Conservation (phyloP, 1,139 yeast genomes). For the Nakaseomyces nivariensis region DNA sequence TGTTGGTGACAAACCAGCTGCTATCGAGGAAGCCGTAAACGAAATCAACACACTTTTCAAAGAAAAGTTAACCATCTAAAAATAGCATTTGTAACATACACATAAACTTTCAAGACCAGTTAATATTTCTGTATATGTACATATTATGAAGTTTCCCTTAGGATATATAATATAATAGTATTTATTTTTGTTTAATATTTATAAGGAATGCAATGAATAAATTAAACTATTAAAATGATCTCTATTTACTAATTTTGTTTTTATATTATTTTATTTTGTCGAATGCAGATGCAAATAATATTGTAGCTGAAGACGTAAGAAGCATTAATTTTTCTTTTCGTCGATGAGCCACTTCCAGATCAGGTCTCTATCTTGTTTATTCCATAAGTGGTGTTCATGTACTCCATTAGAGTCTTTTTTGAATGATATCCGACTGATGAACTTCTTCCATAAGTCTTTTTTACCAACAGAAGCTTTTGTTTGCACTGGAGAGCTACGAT, state of each 20-base stretch:
- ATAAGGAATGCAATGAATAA: not conserved
- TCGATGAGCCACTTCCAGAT: conserved; percentile 71
- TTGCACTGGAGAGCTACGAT: conserved; percentile 5
- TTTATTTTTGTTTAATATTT: not conserved
- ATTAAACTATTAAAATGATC: not conserved
- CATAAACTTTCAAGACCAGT: not conserved
- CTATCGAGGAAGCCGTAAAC: conserved; percentile 61
- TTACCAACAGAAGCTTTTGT: not conserved
- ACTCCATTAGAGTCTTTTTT: not conserved
- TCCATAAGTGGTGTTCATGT: conserved; percentile 13
- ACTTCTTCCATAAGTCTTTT: not conserved
- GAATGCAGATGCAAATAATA: not conserved
- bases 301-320: not conserved
- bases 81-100: not conserved
- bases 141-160: not conserved
- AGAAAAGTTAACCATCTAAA: conserved; percentile 38
- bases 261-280: too few species aligned
- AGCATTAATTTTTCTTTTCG: conserved; percentile 35
- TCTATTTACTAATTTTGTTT: not conserved
- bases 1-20: conserved; percentile 75
- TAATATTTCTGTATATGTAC: not conserved
- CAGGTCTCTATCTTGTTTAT: conserved; percentile 42
- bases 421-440: not conserved
- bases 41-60: conserved; percentile 52
- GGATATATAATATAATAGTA: not conserved